Conservation (phyloP, 2,329 filamentous ascomycete species). For the Aureobasidium sp. region DNA sequence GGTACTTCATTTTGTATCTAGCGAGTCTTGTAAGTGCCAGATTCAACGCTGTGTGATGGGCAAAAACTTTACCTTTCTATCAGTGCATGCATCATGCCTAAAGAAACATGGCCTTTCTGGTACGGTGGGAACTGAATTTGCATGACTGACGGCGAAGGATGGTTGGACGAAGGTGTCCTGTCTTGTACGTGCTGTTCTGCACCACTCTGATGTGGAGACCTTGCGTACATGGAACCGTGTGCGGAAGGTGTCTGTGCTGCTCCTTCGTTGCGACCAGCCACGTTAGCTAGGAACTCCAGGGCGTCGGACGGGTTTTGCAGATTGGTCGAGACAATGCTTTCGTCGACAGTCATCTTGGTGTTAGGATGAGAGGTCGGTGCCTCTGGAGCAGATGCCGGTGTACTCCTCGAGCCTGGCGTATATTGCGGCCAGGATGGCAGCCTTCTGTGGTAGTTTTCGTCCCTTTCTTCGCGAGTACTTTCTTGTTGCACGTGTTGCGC, state of each 20-base stretch:
- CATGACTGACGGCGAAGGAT: neutral
- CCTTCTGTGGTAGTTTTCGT: neutral
- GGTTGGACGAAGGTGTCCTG: neutral
- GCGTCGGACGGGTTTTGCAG: conserved; percentile 30
- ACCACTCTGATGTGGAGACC: conserved; percentile 15
- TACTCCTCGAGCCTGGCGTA: neutral
- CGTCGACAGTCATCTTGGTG: conserved; percentile 23
- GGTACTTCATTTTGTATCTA: conserved; percentile 28
- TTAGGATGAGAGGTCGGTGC: conserved; percentile 2
- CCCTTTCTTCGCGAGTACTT: neutral
- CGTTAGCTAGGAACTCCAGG: conserved; percentile 28
- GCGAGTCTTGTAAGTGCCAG: neutral
- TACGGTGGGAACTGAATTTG: conserved; percentile 23
- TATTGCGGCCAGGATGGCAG: conserved; percentile 5
- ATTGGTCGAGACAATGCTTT: conserved; percentile 27
- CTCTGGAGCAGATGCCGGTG: neutral
- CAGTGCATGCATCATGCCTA: conserved; percentile 26
- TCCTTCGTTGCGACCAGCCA: conserved; percentile 27
- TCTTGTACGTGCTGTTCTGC: conserved; percentile 1
- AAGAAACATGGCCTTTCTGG: conserved; percentile 23
- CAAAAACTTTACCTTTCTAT: conserved; percentile 15
- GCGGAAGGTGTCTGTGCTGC: conserved; percentile 25
- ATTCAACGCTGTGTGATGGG: neutral
- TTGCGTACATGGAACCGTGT: conserved; percentile 23
- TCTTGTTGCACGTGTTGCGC: neutral